Conservation (phyloP, 495 filamentous ascomycete genomes). For the Lophiotrema nucula region DNA sequence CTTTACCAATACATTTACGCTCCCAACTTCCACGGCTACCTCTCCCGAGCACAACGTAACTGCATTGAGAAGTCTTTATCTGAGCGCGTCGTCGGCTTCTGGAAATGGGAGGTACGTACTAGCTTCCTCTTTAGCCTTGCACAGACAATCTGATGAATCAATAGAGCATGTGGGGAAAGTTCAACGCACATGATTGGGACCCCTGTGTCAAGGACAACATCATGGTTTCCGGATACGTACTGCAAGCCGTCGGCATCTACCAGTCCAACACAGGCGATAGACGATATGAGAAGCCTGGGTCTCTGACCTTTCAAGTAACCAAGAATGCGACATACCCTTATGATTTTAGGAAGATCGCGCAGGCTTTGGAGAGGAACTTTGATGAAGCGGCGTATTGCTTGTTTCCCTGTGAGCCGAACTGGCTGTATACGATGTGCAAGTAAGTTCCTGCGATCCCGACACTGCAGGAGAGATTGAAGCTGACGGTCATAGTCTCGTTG, state of each 20-base stretch:
- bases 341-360: constrained; percentile 11
- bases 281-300: constrained; percentile 17
- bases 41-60: constrained; percentile 6
- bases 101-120: too few species aligned
- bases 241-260: constrained; percentile 15
- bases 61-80: constrained; percentile 23
- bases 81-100: constrained; percentile 16
- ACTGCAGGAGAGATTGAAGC: not conserved
- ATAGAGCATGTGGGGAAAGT: constrained; percentile 25
- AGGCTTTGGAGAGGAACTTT: constrained; percentile 10
- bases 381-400: constrained; percentile 19
- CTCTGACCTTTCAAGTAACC: constrained; percentile 12
- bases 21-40: constrained; percentile 28
- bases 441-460: not conserved
- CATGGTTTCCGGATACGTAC: constrained; percentile 24
- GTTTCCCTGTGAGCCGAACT: constrained; percentile 26
- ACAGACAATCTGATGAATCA: too few species aligned
- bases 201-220: constrained; percentile 25
- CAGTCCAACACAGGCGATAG: constrained; percentile 20
- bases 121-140: too few species aligned
- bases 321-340: constrained; percentile 8
- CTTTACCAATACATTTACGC: constrained; percentile 23
- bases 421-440: constrained; percentile 26
- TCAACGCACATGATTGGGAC: constrained; percentile 14
- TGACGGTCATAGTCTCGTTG: constrained; percentile 6